These are phyloP conservation scores for Fusarium multiceps DNA, from an alignment of 2,329 filamentous ascomycete species.

Conservation along the genomic window DNA sequence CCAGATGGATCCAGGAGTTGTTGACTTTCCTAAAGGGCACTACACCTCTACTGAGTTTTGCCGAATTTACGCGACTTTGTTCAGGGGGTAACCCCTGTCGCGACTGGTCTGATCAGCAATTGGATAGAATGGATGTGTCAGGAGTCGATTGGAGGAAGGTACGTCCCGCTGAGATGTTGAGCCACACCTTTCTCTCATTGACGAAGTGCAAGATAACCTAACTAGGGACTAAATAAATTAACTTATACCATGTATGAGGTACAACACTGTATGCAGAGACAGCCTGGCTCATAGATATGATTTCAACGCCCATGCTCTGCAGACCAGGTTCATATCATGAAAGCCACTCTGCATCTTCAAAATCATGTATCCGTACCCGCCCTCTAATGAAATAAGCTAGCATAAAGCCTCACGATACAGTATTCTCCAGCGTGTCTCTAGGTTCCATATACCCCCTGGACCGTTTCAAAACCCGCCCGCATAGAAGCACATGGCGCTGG, in stretches of 20 bases:
- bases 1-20: slow-evolving; percentile 39
- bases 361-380: neutral
- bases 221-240: neutral
- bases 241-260: neutral
- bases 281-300: neutral
- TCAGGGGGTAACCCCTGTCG: slow-evolving; percentile 48
- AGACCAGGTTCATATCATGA: neutral
- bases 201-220: neutral
- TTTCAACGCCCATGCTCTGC: neutral
- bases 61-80: slow-evolving; percentile 45
- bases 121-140: slow-evolving; percentile 46
- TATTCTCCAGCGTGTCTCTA: neutral
- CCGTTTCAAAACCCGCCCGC: slow-evolving; percentile 5
- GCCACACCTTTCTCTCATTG: neutral
- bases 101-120: slow-evolving; percentile 38
- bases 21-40: slow-evolving; percentile 42
- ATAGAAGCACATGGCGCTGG: slow-evolving; percentile 17
- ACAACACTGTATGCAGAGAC: neutral
- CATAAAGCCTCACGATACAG: neutral
- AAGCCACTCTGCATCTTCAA: neutral
- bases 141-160: slow-evolving; percentile 27
- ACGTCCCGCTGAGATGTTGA: neutral
- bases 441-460: neutral
- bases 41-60: slow-evolving; percentile 31
- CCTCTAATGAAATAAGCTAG: neutral